Percentiles rank a stretch among this genome's conserved stretches.
Conservation (phyloP, 2,329 filamentous ascomycete genomes). For the Purpureocillium takamizusanense region DNA sequence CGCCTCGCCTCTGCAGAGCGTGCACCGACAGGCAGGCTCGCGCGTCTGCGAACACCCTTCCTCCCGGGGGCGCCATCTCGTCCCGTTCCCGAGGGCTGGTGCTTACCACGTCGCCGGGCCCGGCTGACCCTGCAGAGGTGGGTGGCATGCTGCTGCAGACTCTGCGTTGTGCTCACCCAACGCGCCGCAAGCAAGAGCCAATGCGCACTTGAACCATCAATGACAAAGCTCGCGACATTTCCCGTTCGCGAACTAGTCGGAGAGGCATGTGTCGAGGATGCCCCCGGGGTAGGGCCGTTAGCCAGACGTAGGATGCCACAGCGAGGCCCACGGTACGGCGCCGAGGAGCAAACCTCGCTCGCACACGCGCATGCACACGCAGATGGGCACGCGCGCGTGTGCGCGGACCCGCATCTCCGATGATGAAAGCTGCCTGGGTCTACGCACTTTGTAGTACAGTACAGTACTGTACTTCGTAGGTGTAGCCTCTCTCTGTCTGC, state of each 20-base stretch:
- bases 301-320: background rate
- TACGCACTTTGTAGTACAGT: too few relatives aligned
- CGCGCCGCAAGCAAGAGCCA: background rate
- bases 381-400: too few relatives aligned
- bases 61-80: slow-evolving; percentile 4
- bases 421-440: too few relatives aligned
- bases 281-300: slow-evolving; percentile 1
- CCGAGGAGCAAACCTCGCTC: slow-evolving; percentile 3
- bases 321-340: background rate
- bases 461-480: too few relatives aligned
- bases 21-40: background rate
- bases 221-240: slow-evolving; percentile 7
- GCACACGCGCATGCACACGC: too few relatives aligned
- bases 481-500: too few relatives aligned
- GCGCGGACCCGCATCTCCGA: too few relatives aligned
- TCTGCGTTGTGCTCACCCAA: background rate
- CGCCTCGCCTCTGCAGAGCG: background rate
- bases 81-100: slow-evolving; percentile 1
- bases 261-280: background rate
- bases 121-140: slow-evolving; percentile 2
- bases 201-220: slow-evolving; percentile 3
- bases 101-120: slow-evolving; percentile 2
- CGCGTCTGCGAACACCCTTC: slow-evolving; percentile 7
- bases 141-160: background rate
- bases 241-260: background rate